Conservation (phyloP, 73 alveolate genomes). For the Paramecium biaurelia region DNA sequence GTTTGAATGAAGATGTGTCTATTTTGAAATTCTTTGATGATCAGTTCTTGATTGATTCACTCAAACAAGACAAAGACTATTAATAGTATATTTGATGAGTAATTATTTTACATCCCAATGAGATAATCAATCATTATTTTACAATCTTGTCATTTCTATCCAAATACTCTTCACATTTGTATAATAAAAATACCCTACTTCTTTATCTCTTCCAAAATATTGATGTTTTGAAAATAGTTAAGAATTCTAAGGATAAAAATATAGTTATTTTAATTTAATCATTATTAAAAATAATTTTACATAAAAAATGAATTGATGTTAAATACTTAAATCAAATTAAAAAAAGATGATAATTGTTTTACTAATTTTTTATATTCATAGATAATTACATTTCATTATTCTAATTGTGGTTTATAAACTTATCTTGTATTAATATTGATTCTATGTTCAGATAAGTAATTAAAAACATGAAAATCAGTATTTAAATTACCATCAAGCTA, state of each 20-base stretch:
- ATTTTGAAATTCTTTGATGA: slow-evolving; percentile 91
- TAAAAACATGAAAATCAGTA: slow-evolving; percentile 17
- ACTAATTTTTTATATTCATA: no score
- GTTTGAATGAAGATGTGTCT: slow-evolving; percentile 81
- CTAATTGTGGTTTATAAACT: neutral
- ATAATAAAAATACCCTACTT: neutral
- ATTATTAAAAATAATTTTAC: no score
- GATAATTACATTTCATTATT: neutral
- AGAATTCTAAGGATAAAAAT: no score
- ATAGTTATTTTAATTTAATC: no score
- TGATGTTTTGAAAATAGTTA: no score
- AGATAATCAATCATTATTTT: neutral
- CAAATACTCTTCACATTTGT: neutral
- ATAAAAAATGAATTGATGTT: no score
- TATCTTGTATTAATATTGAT: slow-evolving; percentile 26
- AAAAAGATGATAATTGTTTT: no score
- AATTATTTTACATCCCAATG: neutral
- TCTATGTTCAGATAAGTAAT: neutral
- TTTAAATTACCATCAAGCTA: neutral
- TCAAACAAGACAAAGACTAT: slow-evolving; percentile 78
- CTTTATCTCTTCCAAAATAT: no score
- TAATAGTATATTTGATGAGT: slow-evolving; percentile 68
- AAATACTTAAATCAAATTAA: no score
- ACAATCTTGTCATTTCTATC: neutral
- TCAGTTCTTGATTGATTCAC: slow-evolving; percentile 76